phyloP scores from a whole-genome alignment of 2,329 filamentous ascomycete species.

The Arthrinium phaeospermum region DNA sequence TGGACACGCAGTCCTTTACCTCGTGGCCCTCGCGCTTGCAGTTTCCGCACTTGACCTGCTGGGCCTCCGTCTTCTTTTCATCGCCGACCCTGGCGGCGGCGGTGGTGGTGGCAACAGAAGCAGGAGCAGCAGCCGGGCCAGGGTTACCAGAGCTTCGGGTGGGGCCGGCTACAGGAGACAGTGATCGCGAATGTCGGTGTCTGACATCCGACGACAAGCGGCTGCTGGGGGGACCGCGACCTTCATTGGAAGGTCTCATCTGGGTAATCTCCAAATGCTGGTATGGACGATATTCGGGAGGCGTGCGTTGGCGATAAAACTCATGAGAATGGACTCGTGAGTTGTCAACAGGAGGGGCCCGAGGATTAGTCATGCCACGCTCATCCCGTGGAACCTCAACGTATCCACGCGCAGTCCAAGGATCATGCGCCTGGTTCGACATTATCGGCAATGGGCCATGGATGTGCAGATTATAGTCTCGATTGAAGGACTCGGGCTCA shows the following conservation, averaged over 20 bases:
- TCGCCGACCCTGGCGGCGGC: neutral
- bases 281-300: neutral
- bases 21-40: constrained; percentile 9
- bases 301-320: neutral
- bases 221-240: neutral
- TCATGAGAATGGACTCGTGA: neutral
- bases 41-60: neutral
- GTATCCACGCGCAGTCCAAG: neutral
- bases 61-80: too few species aligned
- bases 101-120: neutral
- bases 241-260: neutral
- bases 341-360: too few species aligned
- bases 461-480: neutral
- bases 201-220: neutral
- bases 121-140: neutral
- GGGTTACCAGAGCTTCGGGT: neutral
- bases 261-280: neutral
- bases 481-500: neutral
- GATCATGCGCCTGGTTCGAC: neutral
- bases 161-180: neutral
- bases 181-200: neutral
- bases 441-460: neutral
- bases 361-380: neutral
- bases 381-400: neutral
- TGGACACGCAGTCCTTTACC: constrained; percentile 5